These are phyloP conservation scores for Phytophthora melonis DNA, from an alignment of 352 stramenopile genomes.

Conservation along the genomic window DNA sequence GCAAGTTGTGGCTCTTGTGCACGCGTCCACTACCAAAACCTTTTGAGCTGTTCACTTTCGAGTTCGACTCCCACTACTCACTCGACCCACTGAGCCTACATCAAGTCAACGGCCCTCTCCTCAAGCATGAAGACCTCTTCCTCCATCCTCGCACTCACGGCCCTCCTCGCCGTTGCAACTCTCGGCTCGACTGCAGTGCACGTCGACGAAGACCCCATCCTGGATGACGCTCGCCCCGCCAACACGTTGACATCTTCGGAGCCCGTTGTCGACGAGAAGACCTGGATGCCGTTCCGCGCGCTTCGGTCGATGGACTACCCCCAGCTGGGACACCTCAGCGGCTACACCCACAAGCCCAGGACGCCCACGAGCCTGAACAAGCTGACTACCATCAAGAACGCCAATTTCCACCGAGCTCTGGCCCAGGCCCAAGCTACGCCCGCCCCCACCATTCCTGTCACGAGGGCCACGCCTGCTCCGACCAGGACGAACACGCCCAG, in stretches of 20 bases:
- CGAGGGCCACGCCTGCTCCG: conserved; percentile 15
- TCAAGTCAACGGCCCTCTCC: not conserved
- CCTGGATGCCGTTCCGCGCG: conserved; percentile 7
- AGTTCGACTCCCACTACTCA: conserved; percentile 3
- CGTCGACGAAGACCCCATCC: conserved; percentile 2
- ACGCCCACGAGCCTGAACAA: not conserved
- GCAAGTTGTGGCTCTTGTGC: too few species aligned
- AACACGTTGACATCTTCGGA: conserved; percentile 6
- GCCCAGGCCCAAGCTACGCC: conserved; percentile 4
- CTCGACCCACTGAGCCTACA: not conserved
- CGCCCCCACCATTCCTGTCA: not conserved
- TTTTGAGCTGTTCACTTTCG: conserved; percentile 11
- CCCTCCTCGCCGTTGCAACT: conserved; percentile 10
- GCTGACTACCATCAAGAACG: too few species aligned
- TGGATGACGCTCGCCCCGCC: not conserved
- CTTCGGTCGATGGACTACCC: conserved; percentile 10
- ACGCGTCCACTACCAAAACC: too few species aligned
- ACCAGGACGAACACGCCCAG: conserved; percentile 14
- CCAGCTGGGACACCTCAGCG: conserved; percentile 11
- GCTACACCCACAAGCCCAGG: not conserved
- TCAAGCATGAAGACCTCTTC: conserved; percentile 23
- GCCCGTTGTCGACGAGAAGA: not conserved
- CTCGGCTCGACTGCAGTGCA: conserved; percentile 8
- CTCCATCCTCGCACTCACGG: conserved; percentile 17
- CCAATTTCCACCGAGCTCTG: conserved; percentile 1